Evolutionary conservation across 2,329 filamentous ascomycete species (phyloP).

Genomic region (Nothopassalora personata): DNA sequence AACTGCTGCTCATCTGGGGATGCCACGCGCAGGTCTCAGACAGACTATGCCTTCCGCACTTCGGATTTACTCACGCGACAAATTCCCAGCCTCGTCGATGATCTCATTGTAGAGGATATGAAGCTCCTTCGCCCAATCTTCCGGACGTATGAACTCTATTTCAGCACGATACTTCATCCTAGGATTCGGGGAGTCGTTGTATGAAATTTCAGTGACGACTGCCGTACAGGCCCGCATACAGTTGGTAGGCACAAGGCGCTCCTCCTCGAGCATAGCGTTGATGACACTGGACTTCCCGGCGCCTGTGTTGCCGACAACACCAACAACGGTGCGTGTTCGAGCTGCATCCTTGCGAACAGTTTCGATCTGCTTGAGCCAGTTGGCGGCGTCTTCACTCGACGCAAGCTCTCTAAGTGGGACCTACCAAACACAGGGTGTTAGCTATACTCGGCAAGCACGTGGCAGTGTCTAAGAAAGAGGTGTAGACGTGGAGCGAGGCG

Average conservation of each 20-base stretch:
- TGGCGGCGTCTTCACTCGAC: slow-evolving; percentile 29
- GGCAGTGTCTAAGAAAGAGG: no score
- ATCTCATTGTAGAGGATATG: slow-evolving; percentile 47
- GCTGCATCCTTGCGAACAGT: slow-evolving; percentile 37
- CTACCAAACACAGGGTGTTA: no score
- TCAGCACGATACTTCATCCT: slow-evolving; percentile 47
- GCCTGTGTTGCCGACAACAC: slow-evolving; percentile 56
- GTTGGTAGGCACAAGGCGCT: slow-evolving; percentile 51
- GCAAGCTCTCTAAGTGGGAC: slow-evolving; percentile 27
- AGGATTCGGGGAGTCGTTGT: slow-evolving; percentile 44
- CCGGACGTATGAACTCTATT: slow-evolving; percentile 51
- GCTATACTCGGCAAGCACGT: no score
- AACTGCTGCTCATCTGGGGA: no score
- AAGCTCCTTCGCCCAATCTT: slow-evolving; percentile 53
- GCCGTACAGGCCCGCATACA: slow-evolving; percentile 60
- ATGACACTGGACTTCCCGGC: slow-evolving; percentile 59
- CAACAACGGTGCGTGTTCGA: slow-evolving; percentile 47
- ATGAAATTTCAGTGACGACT: slow-evolving; percentile 56
- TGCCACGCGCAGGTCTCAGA: no score
- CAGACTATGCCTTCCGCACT: no score
- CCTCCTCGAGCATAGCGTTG: slow-evolving; percentile 59
- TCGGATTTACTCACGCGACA: slow-evolving; percentile 30
- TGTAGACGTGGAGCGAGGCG: no score
- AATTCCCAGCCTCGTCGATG: slow-evolving; percentile 36
- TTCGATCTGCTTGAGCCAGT: slow-evolving; percentile 41